Percentiles rank a stretch among this genome's conserved stretches.
Conservation (phyloP, 139 green algal species). For the Tetradesmus lagerheimii region DNA sequence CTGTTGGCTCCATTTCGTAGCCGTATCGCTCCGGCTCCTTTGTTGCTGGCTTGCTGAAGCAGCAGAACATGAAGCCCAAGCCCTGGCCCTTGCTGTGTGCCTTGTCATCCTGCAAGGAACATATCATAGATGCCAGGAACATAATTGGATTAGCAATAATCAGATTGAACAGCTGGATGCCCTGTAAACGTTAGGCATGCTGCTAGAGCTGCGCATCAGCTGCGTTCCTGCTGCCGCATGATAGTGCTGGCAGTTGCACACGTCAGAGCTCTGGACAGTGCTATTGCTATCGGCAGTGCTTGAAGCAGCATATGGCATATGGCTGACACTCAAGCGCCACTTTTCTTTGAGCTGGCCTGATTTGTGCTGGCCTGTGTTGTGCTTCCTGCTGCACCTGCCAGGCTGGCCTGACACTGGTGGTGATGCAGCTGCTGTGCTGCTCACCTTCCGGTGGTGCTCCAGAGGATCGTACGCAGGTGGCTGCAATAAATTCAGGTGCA, state of each 20-base stretch:
- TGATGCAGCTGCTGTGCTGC: background rate
- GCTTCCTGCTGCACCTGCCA: no score
- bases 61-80: constrained; percentile 45
- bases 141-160: no score
- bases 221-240: background rate
- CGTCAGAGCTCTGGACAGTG: background rate
- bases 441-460: constrained; percentile 40
- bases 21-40: constrained; percentile 5
- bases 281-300: background rate
- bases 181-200: background rate
- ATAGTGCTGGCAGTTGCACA: background rate
- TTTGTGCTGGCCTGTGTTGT: no score
- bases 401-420: background rate
- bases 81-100: constrained; percentile 34
- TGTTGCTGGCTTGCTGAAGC: constrained; percentile 7
- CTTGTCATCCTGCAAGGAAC: constrained; percentile 32
- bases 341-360: background rate
- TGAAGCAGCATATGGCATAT: background rate
- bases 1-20: background rate
- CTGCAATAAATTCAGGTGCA: background rate
- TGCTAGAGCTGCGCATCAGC: background rate
- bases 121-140: background rate
- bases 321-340: background rate
- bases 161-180: no score
- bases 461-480: constrained; percentile 22